A percentile compares a stretch with the other conserved stretches of the same genome.
phyloP scores from a whole-genome alignment of 2,329 filamentous ascomycete genomes.

The Colletotrichum truncatum region DNA sequence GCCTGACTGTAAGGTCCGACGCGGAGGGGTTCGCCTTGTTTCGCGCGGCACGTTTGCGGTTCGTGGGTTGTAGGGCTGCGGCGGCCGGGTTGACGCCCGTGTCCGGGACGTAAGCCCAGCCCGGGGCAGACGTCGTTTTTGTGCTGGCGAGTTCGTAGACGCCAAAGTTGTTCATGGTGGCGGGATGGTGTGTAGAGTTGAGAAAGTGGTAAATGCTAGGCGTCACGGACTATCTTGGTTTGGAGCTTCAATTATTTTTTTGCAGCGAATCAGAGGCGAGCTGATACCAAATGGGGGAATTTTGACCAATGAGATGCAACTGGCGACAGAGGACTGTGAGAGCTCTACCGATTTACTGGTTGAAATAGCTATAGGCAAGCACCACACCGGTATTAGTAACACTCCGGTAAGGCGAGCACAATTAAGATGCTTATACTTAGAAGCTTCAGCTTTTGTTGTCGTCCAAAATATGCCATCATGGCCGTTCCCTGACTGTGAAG shows the following conservation, averaged over 20 bases:
- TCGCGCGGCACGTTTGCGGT: conserved; percentile 78
- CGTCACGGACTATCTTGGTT: background rate
- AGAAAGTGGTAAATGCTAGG: background rate
- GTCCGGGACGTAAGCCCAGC: conserved; percentile 93
- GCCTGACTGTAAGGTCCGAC: conserved; percentile 79
- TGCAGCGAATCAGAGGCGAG: conserved; percentile 16
- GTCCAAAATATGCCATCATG: background rate
- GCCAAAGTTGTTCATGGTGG: conserved; percentile 71
- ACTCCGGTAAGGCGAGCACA: background rate
- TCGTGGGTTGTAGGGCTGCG: conserved; percentile 57
- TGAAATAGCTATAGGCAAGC: too few species aligned
- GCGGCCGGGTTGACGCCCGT: conserved; percentile 67
- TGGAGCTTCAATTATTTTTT: conserved; percentile 12
- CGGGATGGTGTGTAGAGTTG: background rate
- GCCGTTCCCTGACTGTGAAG: background rate
- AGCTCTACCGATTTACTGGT: background rate
- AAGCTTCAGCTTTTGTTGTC: background rate
- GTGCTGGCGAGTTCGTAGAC: conserved; percentile 84
- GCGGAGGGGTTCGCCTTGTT: conserved; percentile 60
- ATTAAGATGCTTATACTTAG: background rate
- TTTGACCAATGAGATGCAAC: conserved; percentile 6
- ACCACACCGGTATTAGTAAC: too few species aligned
- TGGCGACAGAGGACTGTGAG: background rate
- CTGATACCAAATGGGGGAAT: background rate
- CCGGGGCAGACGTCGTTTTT: conserved; percentile 76